Evolutionary conservation across 2,329 filamentous ascomycete genomes (phyloP).

Genomic region (Pseudodiploospora longispora): DNA sequence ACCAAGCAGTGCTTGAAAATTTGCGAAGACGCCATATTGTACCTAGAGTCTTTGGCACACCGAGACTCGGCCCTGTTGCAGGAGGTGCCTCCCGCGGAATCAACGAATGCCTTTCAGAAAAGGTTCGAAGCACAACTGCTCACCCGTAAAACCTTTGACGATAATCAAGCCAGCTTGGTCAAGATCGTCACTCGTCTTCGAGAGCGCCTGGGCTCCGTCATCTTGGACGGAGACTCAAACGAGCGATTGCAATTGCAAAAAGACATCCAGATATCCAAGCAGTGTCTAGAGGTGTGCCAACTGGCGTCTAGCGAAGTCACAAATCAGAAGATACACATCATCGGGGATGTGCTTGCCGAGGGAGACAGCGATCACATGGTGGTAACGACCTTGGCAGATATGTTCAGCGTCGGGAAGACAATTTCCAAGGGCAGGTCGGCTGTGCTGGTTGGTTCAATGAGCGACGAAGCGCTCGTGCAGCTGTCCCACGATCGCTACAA

Average conservation of each 20-base stretch:
- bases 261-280: conserved; percentile 25
- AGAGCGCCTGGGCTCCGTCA: conserved; percentile 21
- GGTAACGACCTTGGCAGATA: conserved; percentile 31
- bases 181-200: conserved; percentile 23
- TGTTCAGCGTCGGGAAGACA: conserved; percentile 32
- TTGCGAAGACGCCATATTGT: conserved; percentile 27
- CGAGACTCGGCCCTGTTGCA: conserved; percentile 17
- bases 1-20: conserved; percentile 30
- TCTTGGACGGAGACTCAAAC: conserved; percentile 13
- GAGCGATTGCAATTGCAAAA: conserved; percentile 23
- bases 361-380: conserved; percentile 31
- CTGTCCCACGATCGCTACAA: conserved; percentile 14
- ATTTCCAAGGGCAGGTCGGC: conserved; percentile 24
- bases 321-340: conserved; percentile 23
- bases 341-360: conserved; percentile 29
- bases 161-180: conserved; percentile 22
- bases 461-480: conserved; percentile 13
- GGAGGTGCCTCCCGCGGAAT: conserved; percentile 1
- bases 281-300: conserved; percentile 32
- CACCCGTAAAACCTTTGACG: conserved; percentile 20
- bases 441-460: conserved; percentile 29
- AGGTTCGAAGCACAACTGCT: conserved; percentile 25
- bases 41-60: conserved; percentile 24
- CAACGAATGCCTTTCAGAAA: background rate
- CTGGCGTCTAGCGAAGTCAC: conserved; percentile 19